Evolutionary conservation across 2,329 filamentous ascomycete genomes (phyloP).

Genomic region (Raffaelea arxii): DNA sequence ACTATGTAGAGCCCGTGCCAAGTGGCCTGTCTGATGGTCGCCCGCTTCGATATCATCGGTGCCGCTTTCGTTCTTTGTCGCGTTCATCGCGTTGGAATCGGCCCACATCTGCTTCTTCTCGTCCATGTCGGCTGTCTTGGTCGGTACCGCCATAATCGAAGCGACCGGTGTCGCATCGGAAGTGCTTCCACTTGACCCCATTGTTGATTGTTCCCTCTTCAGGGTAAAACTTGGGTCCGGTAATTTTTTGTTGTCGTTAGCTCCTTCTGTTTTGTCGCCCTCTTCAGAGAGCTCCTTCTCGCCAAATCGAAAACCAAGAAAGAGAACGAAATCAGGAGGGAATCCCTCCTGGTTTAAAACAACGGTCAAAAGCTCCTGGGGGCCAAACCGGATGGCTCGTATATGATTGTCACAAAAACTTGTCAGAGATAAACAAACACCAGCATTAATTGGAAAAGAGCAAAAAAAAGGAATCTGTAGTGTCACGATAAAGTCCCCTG

Average conservation of each 20-base stretch:
- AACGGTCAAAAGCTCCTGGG: neutral
- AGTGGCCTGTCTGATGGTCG: slow-evolving; percentile 11
- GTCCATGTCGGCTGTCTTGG: neutral
- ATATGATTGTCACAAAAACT: neutral
- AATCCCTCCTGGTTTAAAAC: neutral
- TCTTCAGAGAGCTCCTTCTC: too few species aligned
- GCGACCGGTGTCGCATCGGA: neutral
- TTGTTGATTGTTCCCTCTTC: neutral
- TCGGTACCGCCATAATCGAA: neutral
- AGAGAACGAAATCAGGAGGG: too few species aligned
- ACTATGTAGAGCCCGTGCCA: slow-evolving; percentile 21
- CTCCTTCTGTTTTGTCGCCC: too few species aligned
- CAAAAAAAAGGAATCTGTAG: neutral
- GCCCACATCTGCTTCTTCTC: neutral
- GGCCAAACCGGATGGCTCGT: neutral
- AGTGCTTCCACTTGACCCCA: neutral
- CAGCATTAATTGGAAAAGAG: neutral
- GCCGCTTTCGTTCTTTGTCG: neutral
- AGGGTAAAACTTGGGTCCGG: neutral
- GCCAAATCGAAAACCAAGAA: too few species aligned
- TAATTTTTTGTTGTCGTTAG: neutral
- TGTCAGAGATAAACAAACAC: neutral
- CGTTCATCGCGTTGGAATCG: neutral
- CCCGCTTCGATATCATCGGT: neutral
- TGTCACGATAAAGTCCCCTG: neutral